Conservation (phyloP, 2,329 filamentous ascomycete species). For the Penicillium digitatum region DNA sequence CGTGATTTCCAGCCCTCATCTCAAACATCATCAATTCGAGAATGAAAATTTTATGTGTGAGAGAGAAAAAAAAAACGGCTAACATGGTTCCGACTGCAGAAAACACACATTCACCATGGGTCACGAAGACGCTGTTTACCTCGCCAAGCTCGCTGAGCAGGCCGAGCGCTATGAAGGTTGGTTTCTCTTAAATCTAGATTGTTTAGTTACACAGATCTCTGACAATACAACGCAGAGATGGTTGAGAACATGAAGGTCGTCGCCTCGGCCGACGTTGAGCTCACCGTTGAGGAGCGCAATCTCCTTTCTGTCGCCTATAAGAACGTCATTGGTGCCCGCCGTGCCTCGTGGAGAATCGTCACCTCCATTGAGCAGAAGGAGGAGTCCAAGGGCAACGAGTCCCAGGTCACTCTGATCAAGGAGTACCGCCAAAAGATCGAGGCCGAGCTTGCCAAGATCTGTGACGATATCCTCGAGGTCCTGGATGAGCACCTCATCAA, state of each 20-base stretch:
- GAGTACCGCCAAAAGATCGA: conserved; percentile 99
- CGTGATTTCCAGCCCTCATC: conserved; percentile 17
- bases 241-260: conserved; percentile 99
- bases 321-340: conserved; percentile 95
- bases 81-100: conserved; percentile 19
- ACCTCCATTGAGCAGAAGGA: conserved; percentile 99
- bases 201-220: neutral
- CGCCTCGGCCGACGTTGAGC: conserved; percentile 77
- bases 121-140: conserved; percentile 98
- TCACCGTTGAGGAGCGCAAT: conserved; percentile 93
- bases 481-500: conserved; percentile 92
- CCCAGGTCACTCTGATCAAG: conserved; percentile 87
- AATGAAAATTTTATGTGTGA: neutral
- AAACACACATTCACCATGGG: conserved; percentile 69
- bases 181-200: conserved; percentile 28
- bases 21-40: conserved; percentile 4
- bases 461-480: conserved; percentile 93
- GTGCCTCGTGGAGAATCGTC: conserved; percentile 97
- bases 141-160: conserved; percentile 99
- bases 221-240: conserved; percentile 68
- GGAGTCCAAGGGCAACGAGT: conserved; percentile 95
- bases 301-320: conserved; percentile 97
- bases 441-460: conserved; percentile 93
- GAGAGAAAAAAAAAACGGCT: neutral
- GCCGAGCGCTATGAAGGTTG: conserved; percentile 99